Evolutionary conservation across 2,329 filamentous ascomycete genomes (phyloP), one percentile per base, ranked within the genome.

Genomic region (Bimuria novae-zelandiae): DNA sequence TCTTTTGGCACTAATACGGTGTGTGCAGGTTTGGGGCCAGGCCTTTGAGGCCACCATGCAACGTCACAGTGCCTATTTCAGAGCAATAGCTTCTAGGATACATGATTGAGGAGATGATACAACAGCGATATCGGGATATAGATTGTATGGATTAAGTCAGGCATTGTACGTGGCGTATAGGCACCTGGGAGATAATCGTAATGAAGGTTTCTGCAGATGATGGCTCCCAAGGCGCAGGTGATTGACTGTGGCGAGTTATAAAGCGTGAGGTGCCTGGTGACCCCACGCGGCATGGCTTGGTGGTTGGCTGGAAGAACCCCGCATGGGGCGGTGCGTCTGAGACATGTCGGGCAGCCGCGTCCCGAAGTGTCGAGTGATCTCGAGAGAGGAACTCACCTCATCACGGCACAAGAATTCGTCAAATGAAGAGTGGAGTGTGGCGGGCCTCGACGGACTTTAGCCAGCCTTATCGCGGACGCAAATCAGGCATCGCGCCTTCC

Each of bases 141-240:
- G 37, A 17, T 32, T 49, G 43, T 27, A 19, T 37, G n/a, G 35
- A 7, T 36, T 37, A 32, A 3, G 14, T 14, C 11, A 21, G 11
- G 32, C 17, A 22, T 25, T 19, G 27, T 35, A 35, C 14, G 25
- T 22, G 14, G 30, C 19, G 21, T 12, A 33, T 10, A 35, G 21
- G 7, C 36, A 44, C 19, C 6, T 32, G 17, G 17, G 1, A 27
- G 17, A 17, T 7, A 35, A 41, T 23, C 17, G 27, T 17, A 33
- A 27, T 19, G 17, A 21, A n/a, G 27, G 39, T 39, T 44, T 3
- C 23, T 49, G 45, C 51, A 54, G 51, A 45, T 30, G 32, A 40
- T 29, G 49, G 41, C 23, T 25, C 23, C 12, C 35, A 10, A 35
- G 35, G 36, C 4, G 41, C 42, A 45, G 42, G 21, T 45, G 42